Percentiles rank a stretch among this genome's conserved stretches.
Evolutionary conservation across 495 filamentous ascomycete species (phyloP).

Genomic region (Thermothielavioides terrestris): DNA sequence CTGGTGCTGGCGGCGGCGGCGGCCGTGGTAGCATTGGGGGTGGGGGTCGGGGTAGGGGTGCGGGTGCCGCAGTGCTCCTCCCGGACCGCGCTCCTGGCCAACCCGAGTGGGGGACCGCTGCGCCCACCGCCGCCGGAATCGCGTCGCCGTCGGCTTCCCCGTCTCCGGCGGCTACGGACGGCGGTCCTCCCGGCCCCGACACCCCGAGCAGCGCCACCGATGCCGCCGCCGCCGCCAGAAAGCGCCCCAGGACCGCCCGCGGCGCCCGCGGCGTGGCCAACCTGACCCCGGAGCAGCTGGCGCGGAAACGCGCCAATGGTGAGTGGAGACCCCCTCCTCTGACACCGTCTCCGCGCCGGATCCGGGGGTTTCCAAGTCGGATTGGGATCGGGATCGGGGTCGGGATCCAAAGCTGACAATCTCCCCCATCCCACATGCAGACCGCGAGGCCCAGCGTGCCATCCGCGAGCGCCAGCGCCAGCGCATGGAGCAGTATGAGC

Average conservation of each 20-base stretch:
- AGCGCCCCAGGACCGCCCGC: constrained; percentile 31
- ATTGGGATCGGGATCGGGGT: too few species aligned
- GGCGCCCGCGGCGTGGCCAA: constrained; percentile 55
- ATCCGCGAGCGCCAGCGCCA: constrained; percentile 70
- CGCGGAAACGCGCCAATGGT: constrained; percentile 72
- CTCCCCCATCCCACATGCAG: constrained; percentile 15
- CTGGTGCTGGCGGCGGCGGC: too few species aligned
- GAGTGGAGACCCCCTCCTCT: background rate
- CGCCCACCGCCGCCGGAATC: too few species aligned
- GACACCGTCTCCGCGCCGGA: background rate
- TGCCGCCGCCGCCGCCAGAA: constrained; percentile 11
- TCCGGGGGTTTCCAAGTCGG: background rate
- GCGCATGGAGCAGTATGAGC: constrained; percentile 58
- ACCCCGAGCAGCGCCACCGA: constrained; percentile 1
- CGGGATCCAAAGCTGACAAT: too few species aligned
- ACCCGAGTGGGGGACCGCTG: too few species aligned
- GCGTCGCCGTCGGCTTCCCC: too few species aligned
- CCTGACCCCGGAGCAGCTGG: constrained; percentile 60
- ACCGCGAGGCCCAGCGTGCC: constrained; percentile 75
- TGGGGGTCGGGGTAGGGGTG: too few species aligned
- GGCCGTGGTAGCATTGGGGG: too few species aligned
- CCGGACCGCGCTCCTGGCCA: too few species aligned
- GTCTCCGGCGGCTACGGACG: too few species aligned
- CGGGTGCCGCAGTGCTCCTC: too few species aligned
- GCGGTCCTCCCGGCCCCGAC: background rate